These are phyloP conservation scores for Podaxis pistillaris DNA, from an alignment of 768 basidiomycete species.

Conservation along the genomic window DNA sequence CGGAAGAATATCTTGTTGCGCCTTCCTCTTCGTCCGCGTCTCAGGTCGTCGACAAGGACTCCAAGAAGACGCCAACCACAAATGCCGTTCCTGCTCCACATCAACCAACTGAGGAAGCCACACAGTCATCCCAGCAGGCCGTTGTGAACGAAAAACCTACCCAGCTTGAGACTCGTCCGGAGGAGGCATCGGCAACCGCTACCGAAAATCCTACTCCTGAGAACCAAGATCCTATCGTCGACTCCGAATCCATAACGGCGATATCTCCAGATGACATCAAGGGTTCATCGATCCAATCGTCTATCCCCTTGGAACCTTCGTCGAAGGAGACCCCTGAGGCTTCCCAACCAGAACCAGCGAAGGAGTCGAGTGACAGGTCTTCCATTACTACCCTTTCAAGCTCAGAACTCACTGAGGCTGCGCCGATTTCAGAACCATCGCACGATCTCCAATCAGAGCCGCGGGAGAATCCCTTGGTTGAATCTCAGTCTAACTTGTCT, in stretches of 20 bases:
- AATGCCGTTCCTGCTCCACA: neutral
- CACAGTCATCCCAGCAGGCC: neutral
- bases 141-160: neutral
- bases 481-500: neutral
- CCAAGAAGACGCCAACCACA: neutral
- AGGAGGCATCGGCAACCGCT: neutral
- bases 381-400: neutral
- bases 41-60: neutral
- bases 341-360: neutral
- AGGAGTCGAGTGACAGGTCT: neutral
- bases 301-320: neutral
- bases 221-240: neutral
- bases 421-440: neutral
- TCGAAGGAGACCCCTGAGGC: neutral
- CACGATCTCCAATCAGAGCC: neutral
- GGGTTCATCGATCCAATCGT: neutral
- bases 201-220: neutral
- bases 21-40: neutral
- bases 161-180: neutral
- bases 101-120: neutral
- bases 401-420: neutral
- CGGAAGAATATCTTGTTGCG: neutral
- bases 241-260: slow-evolving; percentile 18
- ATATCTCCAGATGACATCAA: slow-evolving; percentile 24
- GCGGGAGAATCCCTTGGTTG: neutral